Percentiles rank a stretch among this genome's conserved stretches.
These are phyloP conservation scores for Zymoseptoria tritici DNA, from an alignment of 2,329 filamentous ascomycete genomes.

Conservation along the genomic window DNA sequence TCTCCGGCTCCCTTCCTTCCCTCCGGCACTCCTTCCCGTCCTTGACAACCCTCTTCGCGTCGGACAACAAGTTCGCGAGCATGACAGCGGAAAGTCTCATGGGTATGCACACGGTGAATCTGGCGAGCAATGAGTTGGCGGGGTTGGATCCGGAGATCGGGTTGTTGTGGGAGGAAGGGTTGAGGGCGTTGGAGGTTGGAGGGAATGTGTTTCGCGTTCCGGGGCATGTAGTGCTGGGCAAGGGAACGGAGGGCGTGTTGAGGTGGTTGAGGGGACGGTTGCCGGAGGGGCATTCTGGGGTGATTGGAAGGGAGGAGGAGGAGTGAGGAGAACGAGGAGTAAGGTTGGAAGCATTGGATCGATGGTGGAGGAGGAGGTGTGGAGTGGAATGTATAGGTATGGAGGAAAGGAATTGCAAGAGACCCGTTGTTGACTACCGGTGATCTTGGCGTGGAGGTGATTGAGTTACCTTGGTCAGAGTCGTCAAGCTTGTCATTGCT, in stretches of 20 bases:
- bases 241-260: conserved; percentile 78
- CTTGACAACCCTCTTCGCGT: conserved; percentile 62
- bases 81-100: conserved; percentile 61
- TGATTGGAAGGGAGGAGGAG: not conserved
- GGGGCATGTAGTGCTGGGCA: conserved; percentile 72
- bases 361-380: too few species aligned
- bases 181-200: conserved; percentile 64
- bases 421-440: too few species aligned
- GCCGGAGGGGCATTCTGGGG: conserved; percentile 23
- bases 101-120: conserved; percentile 69
- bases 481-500: too few species aligned
- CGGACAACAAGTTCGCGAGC: conserved; percentile 71
- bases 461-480: too few species aligned
- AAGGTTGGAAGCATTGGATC: not conserved
- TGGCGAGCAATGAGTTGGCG: conserved; percentile 79
- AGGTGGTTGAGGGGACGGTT: conserved; percentile 63
- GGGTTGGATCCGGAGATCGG: conserved; percentile 74
- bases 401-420: too few species aligned
- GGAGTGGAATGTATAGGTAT: not conserved
- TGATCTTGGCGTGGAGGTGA: too few species aligned
- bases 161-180: conserved; percentile 59
- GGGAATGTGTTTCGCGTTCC: conserved; percentile 87
- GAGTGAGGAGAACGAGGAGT: not conserved
- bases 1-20: conserved; percentile 58
- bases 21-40: conserved; percentile 62